Conservation (phyloP, 148 eudicot genomes). For the Vaccinium macrocarpon region DNA sequence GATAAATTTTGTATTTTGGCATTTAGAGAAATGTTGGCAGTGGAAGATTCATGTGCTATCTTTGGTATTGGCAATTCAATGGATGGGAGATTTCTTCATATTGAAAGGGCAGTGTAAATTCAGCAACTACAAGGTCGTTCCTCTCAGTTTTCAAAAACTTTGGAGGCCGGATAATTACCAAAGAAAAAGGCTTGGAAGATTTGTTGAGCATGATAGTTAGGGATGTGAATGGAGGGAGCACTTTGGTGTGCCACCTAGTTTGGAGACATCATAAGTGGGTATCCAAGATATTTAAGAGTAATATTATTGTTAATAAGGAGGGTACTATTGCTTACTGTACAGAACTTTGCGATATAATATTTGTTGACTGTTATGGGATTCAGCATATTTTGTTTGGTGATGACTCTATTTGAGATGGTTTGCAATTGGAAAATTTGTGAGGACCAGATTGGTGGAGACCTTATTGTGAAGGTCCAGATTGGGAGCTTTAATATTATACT, state of each 20-base stretch:
- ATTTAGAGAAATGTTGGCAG: neutral
- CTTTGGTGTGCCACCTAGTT: neutral
- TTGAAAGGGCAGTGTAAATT: neutral
- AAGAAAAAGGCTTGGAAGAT: neutral
- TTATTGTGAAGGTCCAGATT: neutral
- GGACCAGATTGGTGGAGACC: neutral
- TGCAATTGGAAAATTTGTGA: neutral
- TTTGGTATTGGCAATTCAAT: neutral
- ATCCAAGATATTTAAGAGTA: neutral
- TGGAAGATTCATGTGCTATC: constrained; percentile 1
- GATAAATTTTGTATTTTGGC: neutral
- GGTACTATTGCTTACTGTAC: constrained; percentile 1
- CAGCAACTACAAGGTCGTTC: neutral
- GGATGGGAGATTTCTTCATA: neutral
- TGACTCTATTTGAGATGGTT: neutral
- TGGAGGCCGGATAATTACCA: neutral
- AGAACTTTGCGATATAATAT: neutral
- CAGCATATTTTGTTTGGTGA: neutral
- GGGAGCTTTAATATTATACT: neutral
- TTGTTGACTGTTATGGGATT: neutral
- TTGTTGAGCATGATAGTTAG: neutral
- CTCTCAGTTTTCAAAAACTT: neutral
- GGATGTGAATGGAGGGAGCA: neutral
- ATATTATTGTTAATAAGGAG: neutral
- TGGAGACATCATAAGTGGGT: neutral